Evolutionary conservation across 202 grass and related monocot species (phyloP), one percentile per base, ranked within the genome.

Genomic region (Elaeis oleifera): DNA sequence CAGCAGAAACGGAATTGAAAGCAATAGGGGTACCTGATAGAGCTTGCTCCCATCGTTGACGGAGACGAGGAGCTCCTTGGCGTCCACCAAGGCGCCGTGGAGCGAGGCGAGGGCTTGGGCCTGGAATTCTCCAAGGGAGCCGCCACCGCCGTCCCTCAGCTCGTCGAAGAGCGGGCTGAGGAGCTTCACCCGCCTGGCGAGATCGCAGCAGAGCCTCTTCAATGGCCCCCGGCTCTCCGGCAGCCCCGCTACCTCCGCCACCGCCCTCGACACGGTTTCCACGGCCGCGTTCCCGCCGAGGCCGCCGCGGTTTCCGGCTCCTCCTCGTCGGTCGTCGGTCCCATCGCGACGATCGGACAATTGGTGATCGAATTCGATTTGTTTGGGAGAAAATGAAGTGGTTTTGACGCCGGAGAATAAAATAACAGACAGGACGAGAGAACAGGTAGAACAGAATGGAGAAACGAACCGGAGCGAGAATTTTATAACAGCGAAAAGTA

Each of bases 1-100:
- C 5, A 18, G 5, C 8, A 56, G 27, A n/a, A 68, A 7, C 20
- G 23, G 39, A 6, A 52, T 5, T 5, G 4, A 51, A 29, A 18
- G 56, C 20, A 13, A 60, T 29, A 51, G 16, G 6, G 18, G 21
- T 20, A 90, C 90, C 90, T 91, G 88, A 71, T 91, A 85, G 77
- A 91, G 79, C 79, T 89, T 97, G 70, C 92, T 97, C 54, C 84
- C 92, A 18, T 89, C 84, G 28, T 89, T 67, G 18, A 86, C 64
- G 9, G 74, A 64, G 1, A 74, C 81, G 64, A 97, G 84, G 64
- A 85, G 68, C 21, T 97, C 82, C 61, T 71, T 86, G 28, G 88
- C 84, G 16, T 70, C 74, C 22, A 55, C 68, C 44, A 91, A 67
- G 23, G 76, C 74, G 32, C 74, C 79, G 66, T 63, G 71, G 39